Conservation (phyloP, 2,329 filamentous ascomycete genomes). For the Dactylellina haptotyla region DNA sequence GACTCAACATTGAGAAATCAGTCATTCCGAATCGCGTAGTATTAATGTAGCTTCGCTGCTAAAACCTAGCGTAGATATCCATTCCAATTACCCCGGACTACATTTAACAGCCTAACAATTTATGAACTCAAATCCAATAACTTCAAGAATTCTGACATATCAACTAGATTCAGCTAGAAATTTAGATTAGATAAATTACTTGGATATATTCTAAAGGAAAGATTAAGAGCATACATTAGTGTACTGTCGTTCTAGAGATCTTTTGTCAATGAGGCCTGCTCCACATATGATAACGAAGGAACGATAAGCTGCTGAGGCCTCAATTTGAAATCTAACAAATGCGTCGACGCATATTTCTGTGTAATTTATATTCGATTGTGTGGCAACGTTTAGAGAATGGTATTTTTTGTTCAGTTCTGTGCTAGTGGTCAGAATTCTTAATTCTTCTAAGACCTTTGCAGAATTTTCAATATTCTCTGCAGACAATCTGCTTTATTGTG, state of each 20-base stretch:
- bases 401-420: background rate
- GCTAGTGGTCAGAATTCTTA: background rate
- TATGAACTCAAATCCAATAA: background rate
- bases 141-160: constrained; percentile 14
- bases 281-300: constrained; percentile 27
- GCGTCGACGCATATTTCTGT: constrained; percentile 32
- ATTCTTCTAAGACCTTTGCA: background rate
- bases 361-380: constrained; percentile 8
- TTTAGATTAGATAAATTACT: background rate
- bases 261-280: constrained; percentile 16
- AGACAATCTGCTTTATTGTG: constrained; percentile 2
- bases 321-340: constrained; percentile 28
- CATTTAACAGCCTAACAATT: background rate
- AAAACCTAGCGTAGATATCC: too few species aligned
- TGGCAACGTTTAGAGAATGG: constrained; percentile 3
- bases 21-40: too few species aligned
- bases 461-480: background rate
- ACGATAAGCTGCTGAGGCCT: constrained; percentile 8
- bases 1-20: too few species aligned
- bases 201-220: background rate
- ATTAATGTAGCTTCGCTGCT: too few species aligned
- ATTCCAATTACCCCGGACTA: too few species aligned
- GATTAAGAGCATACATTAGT: constrained; percentile 6
- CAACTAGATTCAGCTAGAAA: constrained; percentile 19
- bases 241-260: constrained; percentile 25